These are phyloP conservation scores for Fusarium subglutinans DNA, from an alignment of 2,329 filamentous ascomycete genomes.

Conservation along the genomic window DNA sequence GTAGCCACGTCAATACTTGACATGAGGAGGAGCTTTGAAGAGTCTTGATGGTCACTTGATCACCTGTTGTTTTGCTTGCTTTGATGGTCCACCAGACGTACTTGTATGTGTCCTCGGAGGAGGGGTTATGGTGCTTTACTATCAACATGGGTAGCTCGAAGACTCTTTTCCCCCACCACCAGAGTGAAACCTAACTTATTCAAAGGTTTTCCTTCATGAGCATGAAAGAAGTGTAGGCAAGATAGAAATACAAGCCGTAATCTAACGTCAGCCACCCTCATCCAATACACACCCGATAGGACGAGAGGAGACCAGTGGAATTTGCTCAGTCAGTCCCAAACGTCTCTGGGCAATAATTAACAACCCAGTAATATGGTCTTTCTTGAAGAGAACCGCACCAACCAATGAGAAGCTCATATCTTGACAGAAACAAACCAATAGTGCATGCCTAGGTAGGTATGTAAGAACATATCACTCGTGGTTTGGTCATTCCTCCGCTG, in stretches of 20 bases:
- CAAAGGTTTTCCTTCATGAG: background rate
- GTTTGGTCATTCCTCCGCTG: constrained; percentile 28
- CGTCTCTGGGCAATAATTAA: background rate
- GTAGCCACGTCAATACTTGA: background rate
- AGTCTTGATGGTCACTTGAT: background rate
- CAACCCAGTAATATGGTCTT: background rate
- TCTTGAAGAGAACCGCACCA: background rate
- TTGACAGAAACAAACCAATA: background rate
- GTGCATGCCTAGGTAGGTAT: background rate
- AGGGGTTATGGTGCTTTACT: background rate
- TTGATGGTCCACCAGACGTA: background rate
- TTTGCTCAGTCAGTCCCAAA: background rate
- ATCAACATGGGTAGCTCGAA: background rate
- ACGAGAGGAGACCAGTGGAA: background rate
- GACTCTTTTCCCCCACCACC: too few relatives aligned
- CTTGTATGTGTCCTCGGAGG: background rate
- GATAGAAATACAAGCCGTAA: background rate
- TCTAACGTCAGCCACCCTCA: background rate
- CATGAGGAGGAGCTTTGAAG: background rate
- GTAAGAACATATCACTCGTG: background rate
- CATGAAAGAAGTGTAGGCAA: background rate
- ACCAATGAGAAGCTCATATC: constrained; percentile 15
- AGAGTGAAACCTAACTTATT: background rate
- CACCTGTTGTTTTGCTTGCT: background rate
- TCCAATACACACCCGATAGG: background rate